phyloP scores from a whole-genome alignment of 176 grass and related monocot species.

The barley (Hordeum vulgare) region DNA sequence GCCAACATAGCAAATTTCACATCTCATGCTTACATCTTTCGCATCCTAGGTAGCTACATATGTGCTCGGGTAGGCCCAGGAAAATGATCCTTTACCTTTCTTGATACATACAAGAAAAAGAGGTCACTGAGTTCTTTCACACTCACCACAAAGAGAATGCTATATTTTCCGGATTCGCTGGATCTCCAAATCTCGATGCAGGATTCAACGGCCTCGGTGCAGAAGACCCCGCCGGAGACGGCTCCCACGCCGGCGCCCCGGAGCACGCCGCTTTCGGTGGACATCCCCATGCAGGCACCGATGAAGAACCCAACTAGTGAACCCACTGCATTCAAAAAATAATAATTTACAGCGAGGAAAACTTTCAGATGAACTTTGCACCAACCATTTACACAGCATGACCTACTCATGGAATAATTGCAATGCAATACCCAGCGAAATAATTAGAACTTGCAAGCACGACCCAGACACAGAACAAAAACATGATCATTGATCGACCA shows the following conservation, averaged over 20 bases:
- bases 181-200: constrained; percentile 82
- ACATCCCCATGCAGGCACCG: constrained; percentile 73
- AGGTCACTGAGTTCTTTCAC: neutral
- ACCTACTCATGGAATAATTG: neutral
- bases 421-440: neutral
- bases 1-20: neutral
- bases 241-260: constrained; percentile 79
- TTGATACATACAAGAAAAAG: neutral
- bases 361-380: neutral
- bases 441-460: neutral
- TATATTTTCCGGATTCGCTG: constrained; percentile 68
- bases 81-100: constrained; percentile 32
- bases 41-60: neutral
- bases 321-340: constrained; percentile 45
- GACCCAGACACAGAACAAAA: neutral
- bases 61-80: constrained; percentile 1
- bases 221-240: constrained; percentile 80
- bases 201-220: constrained; percentile 84
- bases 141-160: constrained; percentile 79
- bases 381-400: neutral
- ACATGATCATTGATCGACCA: neutral
- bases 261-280: constrained; percentile 71
- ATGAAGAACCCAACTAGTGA: constrained; percentile 71
- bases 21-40: neutral
- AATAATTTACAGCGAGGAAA: neutral